phyloP scores from a whole-genome alignment of 2,329 filamentous ascomycete genomes.

The Botrytis elliptica region DNA sequence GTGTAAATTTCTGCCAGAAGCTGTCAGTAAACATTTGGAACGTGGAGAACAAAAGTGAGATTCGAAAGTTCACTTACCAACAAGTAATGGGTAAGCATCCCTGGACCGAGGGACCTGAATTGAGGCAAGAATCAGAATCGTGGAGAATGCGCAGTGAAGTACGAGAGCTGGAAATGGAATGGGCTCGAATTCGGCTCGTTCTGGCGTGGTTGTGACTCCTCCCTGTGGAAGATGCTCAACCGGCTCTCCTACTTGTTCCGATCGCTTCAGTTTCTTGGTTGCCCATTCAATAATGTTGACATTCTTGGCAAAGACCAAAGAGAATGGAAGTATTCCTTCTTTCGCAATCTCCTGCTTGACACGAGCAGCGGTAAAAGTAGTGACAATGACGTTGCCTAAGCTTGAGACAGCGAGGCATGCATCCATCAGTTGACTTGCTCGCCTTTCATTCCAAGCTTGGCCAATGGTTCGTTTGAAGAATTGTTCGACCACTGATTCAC shows the following conservation, averaged over 20 bases:
- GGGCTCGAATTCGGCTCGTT: background rate
- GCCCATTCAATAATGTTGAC: slow-evolving; percentile 41
- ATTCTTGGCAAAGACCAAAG: slow-evolving; percentile 44
- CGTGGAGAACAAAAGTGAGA: background rate
- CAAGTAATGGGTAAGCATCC: slow-evolving; percentile 21
- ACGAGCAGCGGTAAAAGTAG: slow-evolving; percentile 55
- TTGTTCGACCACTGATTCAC: slow-evolving; percentile 34
- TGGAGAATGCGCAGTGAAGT: slow-evolving; percentile 25
- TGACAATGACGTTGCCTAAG: slow-evolving; percentile 49
- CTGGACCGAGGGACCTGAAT: slow-evolving; percentile 5
- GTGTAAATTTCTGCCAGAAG: slow-evolving; percentile 38
- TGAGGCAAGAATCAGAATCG: slow-evolving; percentile 24
- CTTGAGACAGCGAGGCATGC: slow-evolving; percentile 53
- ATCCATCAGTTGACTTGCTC: slow-evolving; percentile 41
- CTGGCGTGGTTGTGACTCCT: slow-evolving; percentile 35
- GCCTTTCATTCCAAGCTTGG: slow-evolving; percentile 29
- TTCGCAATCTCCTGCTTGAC: slow-evolving; percentile 62
- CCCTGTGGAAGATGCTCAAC: slow-evolving; percentile 23
- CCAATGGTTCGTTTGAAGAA: slow-evolving; percentile 42
- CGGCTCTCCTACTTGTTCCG: slow-evolving; percentile 27
- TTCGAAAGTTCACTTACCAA: background rate
- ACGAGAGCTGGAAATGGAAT: slow-evolving; percentile 30
- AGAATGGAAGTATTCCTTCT: slow-evolving; percentile 51
- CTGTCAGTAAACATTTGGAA: slow-evolving; percentile 35
- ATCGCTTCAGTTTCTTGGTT: slow-evolving; percentile 29